These are phyloP conservation scores for Globisporangium abappressorium DNA, from an alignment of 352 stramenopile genomes.

Conservation along the genomic window DNA sequence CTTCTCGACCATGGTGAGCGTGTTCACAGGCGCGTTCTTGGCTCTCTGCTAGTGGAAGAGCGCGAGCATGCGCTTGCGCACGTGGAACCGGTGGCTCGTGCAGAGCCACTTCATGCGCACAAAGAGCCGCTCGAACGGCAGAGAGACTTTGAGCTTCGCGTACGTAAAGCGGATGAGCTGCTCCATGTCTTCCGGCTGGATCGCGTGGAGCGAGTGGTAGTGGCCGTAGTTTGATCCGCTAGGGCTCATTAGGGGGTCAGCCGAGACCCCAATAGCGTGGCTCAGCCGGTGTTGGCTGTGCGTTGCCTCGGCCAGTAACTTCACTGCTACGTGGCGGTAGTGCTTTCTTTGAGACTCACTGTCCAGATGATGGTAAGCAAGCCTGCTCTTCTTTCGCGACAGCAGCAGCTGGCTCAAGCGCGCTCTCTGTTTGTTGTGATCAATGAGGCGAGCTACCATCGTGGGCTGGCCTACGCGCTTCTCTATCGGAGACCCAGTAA, in stretches of 20 bases:
- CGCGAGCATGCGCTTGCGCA: slow-evolving; percentile 50
- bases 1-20: slow-evolving; percentile 15
- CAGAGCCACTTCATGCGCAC: slow-evolving; percentile 40
- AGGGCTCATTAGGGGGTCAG: background rate
- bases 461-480: background rate
- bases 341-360: background rate
- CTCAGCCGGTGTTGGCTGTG: slow-evolving; percentile 27
- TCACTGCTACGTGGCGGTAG: slow-evolving; percentile 16
- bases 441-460: slow-evolving; percentile 10
- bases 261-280: slow-evolving; percentile 9
- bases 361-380: background rate
- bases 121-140: slow-evolving; percentile 39
- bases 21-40: slow-evolving; percentile 19
- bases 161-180: slow-evolving; percentile 33
- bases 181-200: slow-evolving; percentile 28
- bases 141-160: slow-evolving; percentile 17
- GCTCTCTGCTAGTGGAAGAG: slow-evolving; percentile 36
- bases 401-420: slow-evolving; percentile 9
- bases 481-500: background rate
- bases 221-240: no score
- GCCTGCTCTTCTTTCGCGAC: slow-evolving; percentile 1
- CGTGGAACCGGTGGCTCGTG: slow-evolving; percentile 48
- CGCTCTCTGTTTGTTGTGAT: background rate
- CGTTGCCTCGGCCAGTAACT: slow-evolving; percentile 18
- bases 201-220: slow-evolving; percentile 2